These are phyloP conservation scores for Phytophthora syringae DNA, from an alignment of 352 stramenopile genomes.

Conservation along the genomic window DNA sequence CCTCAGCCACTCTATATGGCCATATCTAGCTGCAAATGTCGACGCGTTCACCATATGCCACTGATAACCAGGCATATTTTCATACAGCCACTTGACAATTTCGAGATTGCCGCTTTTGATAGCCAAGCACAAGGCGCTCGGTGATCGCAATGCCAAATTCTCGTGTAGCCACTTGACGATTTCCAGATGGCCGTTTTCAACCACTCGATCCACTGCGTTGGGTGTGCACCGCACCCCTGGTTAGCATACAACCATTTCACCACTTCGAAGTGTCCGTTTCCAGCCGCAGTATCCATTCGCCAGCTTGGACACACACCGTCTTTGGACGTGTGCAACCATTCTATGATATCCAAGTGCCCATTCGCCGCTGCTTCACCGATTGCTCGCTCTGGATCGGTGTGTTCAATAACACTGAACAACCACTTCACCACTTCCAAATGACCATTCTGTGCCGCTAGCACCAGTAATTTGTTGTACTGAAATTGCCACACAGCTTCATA, in stretches of 20 bases:
- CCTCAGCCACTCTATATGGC: neutral
- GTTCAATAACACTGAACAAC: neutral
- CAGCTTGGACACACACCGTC: neutral
- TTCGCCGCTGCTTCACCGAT: neutral
- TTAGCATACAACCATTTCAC: neutral
- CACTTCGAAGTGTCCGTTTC: neutral
- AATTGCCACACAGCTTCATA: neutral
- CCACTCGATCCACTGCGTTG: neutral
- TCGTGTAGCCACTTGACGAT: conserved; percentile 9
- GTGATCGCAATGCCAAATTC: neutral
- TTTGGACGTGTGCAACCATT: neutral
- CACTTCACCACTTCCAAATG: conserved; percentile 13
- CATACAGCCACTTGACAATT: neutral
- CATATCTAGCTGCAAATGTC: neutral
- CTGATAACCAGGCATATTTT: neutral
- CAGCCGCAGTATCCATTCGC: neutral
- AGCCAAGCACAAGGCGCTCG: neutral
- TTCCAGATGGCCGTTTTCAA: conserved; percentile 18
- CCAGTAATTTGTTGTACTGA: neutral
- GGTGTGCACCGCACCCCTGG: neutral
- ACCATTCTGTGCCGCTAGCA: neutral
- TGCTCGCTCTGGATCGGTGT: neutral
- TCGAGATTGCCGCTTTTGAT: conserved; percentile 4
- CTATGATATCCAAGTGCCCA: neutral
- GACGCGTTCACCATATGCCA: neutral